phyloP scores from a whole-genome alignment of 495 filamentous ascomycete genomes.

The Geoglossum glabrum region DNA sequence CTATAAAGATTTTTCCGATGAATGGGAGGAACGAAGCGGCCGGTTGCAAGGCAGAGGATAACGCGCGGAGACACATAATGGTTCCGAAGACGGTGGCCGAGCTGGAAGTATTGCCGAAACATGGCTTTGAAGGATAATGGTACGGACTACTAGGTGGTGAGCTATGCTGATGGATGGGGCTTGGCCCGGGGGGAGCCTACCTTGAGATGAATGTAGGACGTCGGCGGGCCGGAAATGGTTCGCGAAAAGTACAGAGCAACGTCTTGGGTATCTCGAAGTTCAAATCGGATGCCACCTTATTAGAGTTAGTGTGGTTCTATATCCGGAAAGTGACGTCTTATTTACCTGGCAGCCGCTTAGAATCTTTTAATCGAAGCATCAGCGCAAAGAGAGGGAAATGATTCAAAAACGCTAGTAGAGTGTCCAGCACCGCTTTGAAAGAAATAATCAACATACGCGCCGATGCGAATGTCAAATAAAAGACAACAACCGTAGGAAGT shows the following conservation, averaged over 20 bases:
- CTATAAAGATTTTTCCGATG: slow-evolving; percentile 88
- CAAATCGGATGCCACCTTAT: slow-evolving; percentile 71
- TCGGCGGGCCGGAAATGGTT: slow-evolving; percentile 17
- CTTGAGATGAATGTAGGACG: slow-evolving; percentile 65
- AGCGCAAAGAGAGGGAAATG: slow-evolving; percentile 95
- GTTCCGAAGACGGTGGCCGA: slow-evolving; percentile 75
- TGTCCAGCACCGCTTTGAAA: slow-evolving; percentile 76
- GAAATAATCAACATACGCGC: slow-evolving; percentile 89
- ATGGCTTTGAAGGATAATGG: slow-evolving; percentile 78
- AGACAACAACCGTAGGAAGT: slow-evolving; percentile 83
- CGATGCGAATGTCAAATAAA: slow-evolving; percentile 88
- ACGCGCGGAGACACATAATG: slow-evolving; percentile 86
- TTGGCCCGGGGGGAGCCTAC: slow-evolving; percentile 22
- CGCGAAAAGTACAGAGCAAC: slow-evolving; percentile 4
- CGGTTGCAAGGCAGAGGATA: slow-evolving; percentile 68
- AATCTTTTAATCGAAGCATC: slow-evolving; percentile 93
- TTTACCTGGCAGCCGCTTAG: slow-evolving; percentile 63
- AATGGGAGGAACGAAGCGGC: slow-evolving; percentile 70
- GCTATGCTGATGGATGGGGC: background rate
- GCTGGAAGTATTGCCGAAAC: slow-evolving; percentile 94
- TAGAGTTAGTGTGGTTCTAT: background rate
- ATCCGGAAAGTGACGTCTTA: slow-evolving; percentile 4
- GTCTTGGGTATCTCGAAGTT: slow-evolving; percentile 52
- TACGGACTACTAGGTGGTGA: slow-evolving; percentile 37
- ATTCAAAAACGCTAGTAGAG: slow-evolving; percentile 78